These are phyloP conservation scores for Neoarthrinium moseri DNA, from an alignment of 2,329 filamentous ascomycete genomes.

Conservation along the genomic window DNA sequence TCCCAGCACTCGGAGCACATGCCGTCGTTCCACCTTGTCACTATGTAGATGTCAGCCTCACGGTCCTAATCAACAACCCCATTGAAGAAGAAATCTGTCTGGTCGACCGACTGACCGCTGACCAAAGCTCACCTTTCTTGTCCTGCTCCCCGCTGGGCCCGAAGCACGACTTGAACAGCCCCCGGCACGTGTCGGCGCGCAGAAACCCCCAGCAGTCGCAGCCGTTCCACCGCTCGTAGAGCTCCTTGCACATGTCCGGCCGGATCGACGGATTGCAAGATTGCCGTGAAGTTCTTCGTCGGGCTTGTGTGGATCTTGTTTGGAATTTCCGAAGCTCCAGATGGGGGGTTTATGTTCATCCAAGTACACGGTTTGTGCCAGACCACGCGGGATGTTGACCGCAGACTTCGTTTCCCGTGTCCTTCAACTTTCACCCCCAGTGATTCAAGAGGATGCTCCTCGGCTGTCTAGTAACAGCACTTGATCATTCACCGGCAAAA, in stretches of 20 bases:
- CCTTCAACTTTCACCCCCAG: no score
- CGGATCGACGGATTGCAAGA: no score
- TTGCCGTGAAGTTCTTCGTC: constrained; percentile 3
- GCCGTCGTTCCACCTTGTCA: constrained; percentile 29
- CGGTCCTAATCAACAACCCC: background rate
- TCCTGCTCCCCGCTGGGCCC: constrained; percentile 30
- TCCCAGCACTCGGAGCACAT: constrained; percentile 33
- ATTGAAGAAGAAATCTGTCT: background rate
- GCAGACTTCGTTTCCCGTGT: no score
- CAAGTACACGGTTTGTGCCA: no score
- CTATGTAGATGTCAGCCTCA: constrained; percentile 1
- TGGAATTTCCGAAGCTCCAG: background rate
- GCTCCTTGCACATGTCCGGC: constrained; percentile 30
- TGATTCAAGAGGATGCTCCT: constrained; percentile 4
- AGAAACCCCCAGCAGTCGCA: constrained; percentile 32
- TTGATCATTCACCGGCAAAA: constrained; percentile 9
- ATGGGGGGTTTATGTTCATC: no score
- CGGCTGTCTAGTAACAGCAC: constrained; percentile 33
- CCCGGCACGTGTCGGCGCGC: constrained; percentile 24
- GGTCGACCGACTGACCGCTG: background rate
- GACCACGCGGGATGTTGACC: no score
- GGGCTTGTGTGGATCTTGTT: background rate
- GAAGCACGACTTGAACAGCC: constrained; percentile 29
- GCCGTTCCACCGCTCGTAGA: constrained; percentile 30
- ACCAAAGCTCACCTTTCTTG: constrained; percentile 18